A percentile compares a stretch with the other conserved stretches of the same genome.
Evolutionary conservation across 352 stramenopile genomes (phyloP).

Genomic region (Globisporangium polare): DNA sequence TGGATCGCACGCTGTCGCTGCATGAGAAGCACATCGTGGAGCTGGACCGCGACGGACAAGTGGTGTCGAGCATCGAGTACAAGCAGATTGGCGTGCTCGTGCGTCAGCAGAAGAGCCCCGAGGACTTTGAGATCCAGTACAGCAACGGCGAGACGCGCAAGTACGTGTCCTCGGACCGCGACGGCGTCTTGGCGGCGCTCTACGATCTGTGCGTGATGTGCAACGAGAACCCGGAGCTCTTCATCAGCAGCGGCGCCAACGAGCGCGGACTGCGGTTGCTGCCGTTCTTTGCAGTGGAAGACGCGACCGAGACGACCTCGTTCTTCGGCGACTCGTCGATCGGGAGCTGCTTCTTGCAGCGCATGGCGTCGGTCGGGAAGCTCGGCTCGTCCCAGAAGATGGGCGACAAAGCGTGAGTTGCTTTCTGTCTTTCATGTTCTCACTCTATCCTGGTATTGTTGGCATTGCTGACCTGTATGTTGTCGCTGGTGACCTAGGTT

Average conservation of each 20-base stretch:
- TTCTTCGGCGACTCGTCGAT: constrained; percentile 84
- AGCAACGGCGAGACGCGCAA: constrained; percentile 49
- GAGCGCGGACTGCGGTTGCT: constrained; percentile 65
- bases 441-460: background rate
- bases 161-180: constrained; percentile 65
- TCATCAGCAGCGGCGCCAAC: constrained; percentile 67
- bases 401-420: constrained; percentile 58
- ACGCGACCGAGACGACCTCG: constrained; percentile 56
- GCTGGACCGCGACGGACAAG: constrained; percentile 39
- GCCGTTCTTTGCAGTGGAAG: constrained; percentile 70
- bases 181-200: constrained; percentile 69
- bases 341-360: constrained; percentile 72
- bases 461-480: background rate
- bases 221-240: constrained; percentile 65
- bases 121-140: constrained; percentile 77
- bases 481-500: constrained; percentile 37
- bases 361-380: constrained; percentile 68
- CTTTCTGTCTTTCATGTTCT: background rate
- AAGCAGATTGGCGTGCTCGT: constrained; percentile 69
- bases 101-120: constrained; percentile 31
- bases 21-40: constrained; percentile 72
- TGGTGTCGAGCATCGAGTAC: constrained; percentile 64
- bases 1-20: constrained; percentile 55
- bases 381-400: constrained; percentile 44
- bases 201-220: constrained; percentile 80